Conservation (phyloP, 1,284 basidiomycete genomes). For the Microbotryomycetes sp. region DNA sequence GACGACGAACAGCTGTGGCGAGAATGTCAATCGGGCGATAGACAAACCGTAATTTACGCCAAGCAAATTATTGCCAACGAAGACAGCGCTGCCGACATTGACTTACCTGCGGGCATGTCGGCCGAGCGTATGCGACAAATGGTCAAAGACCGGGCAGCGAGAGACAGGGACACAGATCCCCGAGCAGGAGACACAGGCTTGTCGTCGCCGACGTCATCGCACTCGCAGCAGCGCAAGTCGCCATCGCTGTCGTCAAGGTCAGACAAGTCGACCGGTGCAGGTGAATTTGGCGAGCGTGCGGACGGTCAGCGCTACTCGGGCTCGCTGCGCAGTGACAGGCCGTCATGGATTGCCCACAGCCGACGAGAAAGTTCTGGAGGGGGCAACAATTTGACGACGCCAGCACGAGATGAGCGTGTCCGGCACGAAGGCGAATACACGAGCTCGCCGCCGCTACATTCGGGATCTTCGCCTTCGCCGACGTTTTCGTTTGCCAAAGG, state of each 20-base stretch:
- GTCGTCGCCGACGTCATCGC: background rate
- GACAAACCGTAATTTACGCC: constrained; percentile 43
- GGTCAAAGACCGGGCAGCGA: background rate
- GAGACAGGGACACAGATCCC: background rate
- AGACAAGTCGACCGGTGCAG: background rate
- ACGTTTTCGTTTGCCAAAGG: background rate
- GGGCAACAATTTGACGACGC: background rate
- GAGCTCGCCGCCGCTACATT: background rate
- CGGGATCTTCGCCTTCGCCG: background rate
- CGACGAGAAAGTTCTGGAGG: background rate
- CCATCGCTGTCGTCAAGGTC: background rate
- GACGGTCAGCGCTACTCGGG: background rate
- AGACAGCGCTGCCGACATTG: background rate
- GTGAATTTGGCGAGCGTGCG: constrained; percentile 7
- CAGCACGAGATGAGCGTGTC: background rate
- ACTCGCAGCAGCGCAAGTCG: background rate
- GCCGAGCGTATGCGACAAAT: constrained; percentile 14
- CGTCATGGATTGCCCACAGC: constrained; percentile 5
- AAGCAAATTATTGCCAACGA: background rate
- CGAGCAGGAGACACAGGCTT: background rate
- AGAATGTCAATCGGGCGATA: constrained; percentile 53
- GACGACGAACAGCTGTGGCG: constrained; percentile 59
- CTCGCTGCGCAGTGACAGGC: constrained; percentile 12
- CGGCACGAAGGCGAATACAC: background rate
- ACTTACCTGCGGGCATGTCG: constrained; percentile 14